These are phyloP conservation scores for Sporothrix sp. DNA, from an alignment of 2,329 filamentous ascomycete species.

Conservation along the genomic window DNA sequence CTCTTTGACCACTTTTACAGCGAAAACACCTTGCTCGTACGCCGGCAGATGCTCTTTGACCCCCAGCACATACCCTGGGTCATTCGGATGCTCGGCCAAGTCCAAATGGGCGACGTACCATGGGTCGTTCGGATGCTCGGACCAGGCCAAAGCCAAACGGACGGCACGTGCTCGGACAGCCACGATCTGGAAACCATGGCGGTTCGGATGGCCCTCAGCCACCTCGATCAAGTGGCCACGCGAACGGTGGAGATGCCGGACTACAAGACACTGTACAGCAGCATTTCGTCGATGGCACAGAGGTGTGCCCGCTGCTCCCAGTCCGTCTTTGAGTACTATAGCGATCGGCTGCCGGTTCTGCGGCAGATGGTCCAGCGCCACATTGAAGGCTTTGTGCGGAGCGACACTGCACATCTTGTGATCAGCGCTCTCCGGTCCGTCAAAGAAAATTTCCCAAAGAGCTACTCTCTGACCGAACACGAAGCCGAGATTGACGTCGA, in stretches of 20 bases:
- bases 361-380: constrained; percentile 56
- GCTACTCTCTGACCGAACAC: constrained; percentile 33
- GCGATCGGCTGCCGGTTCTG: constrained; percentile 44
- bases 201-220: constrained; percentile 48
- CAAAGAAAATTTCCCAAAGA: constrained; percentile 34
- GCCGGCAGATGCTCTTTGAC: constrained; percentile 73
- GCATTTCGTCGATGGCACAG: constrained; percentile 38
- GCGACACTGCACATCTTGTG: constrained; percentile 41
- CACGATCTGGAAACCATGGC: constrained; percentile 39
- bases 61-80: constrained; percentile 60
- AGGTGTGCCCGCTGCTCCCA: constrained; percentile 46
- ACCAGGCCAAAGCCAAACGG: constrained; percentile 39
- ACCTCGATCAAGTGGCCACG: constrained; percentile 67
- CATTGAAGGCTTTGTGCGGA: constrained; percentile 46
- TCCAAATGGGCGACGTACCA: constrained; percentile 47
- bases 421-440: constrained; percentile 43
- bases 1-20: constrained; percentile 51
- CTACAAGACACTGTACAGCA: constrained; percentile 39
- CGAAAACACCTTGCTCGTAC: constrained; percentile 65
- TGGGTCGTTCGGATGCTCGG: constrained; percentile 57
- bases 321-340: constrained; percentile 53
- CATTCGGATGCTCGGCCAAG: constrained; percentile 47
- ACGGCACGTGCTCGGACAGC: constrained; percentile 37
- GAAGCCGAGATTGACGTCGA: constrained; percentile 20
- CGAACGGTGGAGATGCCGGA: constrained; percentile 59